Percentiles rank a stretch among this genome's conserved stretches.
phyloP scores from a whole-genome alignment of 1,284 basidiomycete species.

The Afroboletus lepidellus region DNA sequence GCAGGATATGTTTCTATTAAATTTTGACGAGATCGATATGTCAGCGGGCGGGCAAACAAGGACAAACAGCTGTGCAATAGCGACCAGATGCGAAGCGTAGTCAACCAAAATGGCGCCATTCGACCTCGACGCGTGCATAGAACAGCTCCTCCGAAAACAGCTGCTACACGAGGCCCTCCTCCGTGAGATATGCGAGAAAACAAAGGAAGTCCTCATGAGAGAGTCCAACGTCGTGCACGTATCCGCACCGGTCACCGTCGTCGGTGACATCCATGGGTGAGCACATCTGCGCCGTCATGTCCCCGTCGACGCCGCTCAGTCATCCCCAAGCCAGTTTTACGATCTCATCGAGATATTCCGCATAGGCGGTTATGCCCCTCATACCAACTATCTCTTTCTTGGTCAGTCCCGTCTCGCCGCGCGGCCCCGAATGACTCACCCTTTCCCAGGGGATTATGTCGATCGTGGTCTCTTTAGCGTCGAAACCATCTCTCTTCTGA shows the following conservation, averaged over 20 bases:
- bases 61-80: conserved; percentile 35
- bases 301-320: conserved; percentile 27
- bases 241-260: conserved; percentile 96
- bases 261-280: conserved; percentile 99
- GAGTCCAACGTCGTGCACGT: conserved; percentile 99
- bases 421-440: not conserved
- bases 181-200: conserved; percentile 97
- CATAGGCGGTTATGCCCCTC: conserved; percentile 94
- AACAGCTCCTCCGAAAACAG: conserved; percentile 87
- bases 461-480: conserved; percentile 97
- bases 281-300: conserved; percentile 33
- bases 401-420: conserved; percentile 50
- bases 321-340: conserved; percentile 87
- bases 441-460: conserved; percentile 86
- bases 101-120: conserved; percentile 74
- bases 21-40: conserved; percentile 8
- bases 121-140: conserved; percentile 93
- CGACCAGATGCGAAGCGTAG: conserved; percentile 9
- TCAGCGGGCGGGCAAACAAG: conserved; percentile 32
- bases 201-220: conserved; percentile 97
- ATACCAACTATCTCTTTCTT: conserved; percentile 97
- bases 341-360: conserved; percentile 99
- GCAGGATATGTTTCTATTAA: conserved; percentile 9
- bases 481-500: conserved; percentile 96
- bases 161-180: conserved; percentile 89